Conservation (phyloP, 139 green algal species). For the Helicosporidium sp. region DNA sequence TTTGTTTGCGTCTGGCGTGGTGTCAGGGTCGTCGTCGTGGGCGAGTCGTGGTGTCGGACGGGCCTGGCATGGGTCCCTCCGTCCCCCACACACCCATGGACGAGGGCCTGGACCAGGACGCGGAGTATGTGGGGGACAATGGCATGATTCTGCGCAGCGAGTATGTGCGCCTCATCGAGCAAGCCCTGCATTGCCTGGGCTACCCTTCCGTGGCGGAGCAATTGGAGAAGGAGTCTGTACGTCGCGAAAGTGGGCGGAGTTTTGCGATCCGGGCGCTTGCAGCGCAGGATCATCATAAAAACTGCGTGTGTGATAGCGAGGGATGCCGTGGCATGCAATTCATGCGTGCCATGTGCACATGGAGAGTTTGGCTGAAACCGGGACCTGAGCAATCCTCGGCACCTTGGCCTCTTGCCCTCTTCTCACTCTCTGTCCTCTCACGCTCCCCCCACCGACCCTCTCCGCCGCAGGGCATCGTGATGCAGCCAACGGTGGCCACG, state of each 20-base stretch:
- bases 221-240: slow-evolving; percentile 33
- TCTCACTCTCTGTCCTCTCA: background rate
- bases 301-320: background rate
- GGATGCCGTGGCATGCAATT: background rate
- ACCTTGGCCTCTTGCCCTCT: too few relatives aligned
- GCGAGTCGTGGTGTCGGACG: too few relatives aligned
- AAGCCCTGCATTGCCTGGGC: slow-evolving; percentile 43
- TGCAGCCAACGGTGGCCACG: slow-evolving; percentile 38
- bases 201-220: slow-evolving; percentile 22
- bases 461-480: slow-evolving; percentile 10
- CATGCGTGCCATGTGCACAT: too few relatives aligned
- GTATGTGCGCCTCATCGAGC: slow-evolving; percentile 55
- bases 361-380: too few relatives aligned
- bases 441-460: background rate
- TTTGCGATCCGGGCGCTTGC: background rate
- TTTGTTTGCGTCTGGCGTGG: too few relatives aligned
- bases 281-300: background rate
- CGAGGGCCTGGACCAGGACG: too few relatives aligned
- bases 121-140: slow-evolving; percentile 1
- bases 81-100: too few relatives aligned
- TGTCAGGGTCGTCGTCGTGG: too few relatives aligned
- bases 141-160: slow-evolving; percentile 19
- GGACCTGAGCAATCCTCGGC: too few relatives aligned
- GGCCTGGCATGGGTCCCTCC: too few relatives aligned
- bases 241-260: slow-evolving; percentile 2